Base-by-base conservation (phyloP, 352 stramenopile genomes). In the Phytophthora meadii region DNA sequence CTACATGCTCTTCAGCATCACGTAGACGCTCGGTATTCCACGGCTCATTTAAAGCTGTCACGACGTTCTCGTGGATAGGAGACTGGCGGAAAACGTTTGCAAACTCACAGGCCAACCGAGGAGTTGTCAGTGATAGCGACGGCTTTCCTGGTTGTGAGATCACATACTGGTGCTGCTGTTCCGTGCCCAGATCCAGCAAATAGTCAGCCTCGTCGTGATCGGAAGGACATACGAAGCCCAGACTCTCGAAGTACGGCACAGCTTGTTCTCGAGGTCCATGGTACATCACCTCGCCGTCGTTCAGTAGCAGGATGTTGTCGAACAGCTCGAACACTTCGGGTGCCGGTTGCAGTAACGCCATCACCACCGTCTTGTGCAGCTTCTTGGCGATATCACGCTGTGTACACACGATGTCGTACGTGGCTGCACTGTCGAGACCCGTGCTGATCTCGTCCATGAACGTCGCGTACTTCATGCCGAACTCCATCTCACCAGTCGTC, bases 321-420 rank as follows among this genome's bases (percentile, higher is more conserved):
- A 98, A 98, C 4, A 97, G 61, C 7, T 79, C 79, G 30, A 96
- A 92, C 10, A 95, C 92, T 69, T 98, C 91, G 0, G 94, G 94
- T 4, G 92, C 77, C n/a, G 94, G 93, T 68, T 98, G 76, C 12
- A 97, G 63, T 12, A 97, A 64, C 5, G 85, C 82, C 6, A 97
- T 77, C 9, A 91, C 80, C 14, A 74, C 52, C 3, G 79, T 88
- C 37, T 73, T 65, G 37, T 72, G 48, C 11, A 89, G 39, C 4
- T 67, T 68, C 53, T 83, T 64, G 24, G 79, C 76, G 27, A 85
- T 49, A 22, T 54, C 61, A 1, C 75, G 65, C 8, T 81, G 65
- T 0, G 68, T 74, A 78, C 36, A 32, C 46, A 88, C 77, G 61
- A 98, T 98, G 51, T 98, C 91, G 59, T 77, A 96, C 0, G 90